A percentile compares a stretch with the other conserved stretches of the same genome.
phyloP scores from a whole-genome alignment of 139 green algal genomes.

The Auxenochlorella pyrenoidosa region DNA sequence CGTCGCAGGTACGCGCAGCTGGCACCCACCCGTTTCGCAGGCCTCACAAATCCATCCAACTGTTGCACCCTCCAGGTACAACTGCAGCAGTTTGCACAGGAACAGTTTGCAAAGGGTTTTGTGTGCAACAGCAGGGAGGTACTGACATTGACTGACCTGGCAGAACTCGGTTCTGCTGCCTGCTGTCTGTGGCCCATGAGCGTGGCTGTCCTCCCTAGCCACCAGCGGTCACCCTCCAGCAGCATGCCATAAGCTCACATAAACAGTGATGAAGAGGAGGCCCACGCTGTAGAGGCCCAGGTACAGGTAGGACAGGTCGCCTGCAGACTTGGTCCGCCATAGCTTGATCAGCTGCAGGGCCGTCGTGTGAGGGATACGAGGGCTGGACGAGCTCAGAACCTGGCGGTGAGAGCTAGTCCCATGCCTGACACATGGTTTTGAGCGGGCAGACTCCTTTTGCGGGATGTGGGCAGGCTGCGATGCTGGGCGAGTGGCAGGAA shows the following conservation, averaged over 20 bases:
- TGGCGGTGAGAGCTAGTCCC: too few relatives aligned
- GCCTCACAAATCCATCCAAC: constrained; percentile 14
- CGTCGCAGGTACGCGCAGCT: neutral
- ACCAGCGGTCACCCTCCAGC: too few relatives aligned
- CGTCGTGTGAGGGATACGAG: neutral
- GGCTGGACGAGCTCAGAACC: too few relatives aligned
- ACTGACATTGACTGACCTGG: too few relatives aligned
- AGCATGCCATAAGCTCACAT: neutral
- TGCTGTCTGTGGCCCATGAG: too few relatives aligned
- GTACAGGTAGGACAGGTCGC: constrained; percentile 11
- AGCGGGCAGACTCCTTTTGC: too few relatives aligned
- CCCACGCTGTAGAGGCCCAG: neutral
- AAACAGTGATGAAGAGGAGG: constrained; percentile 26
- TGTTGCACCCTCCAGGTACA: neutral
- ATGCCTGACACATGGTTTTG: too few relatives aligned
- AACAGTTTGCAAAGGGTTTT: neutral
- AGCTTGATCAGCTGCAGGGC: constrained; percentile 19
- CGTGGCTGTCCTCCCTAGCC: too few relatives aligned
- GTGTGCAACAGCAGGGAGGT: too few relatives aligned
- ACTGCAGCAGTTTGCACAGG: neutral
- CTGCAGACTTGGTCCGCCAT: constrained; percentile 17
- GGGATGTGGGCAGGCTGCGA: too few relatives aligned
- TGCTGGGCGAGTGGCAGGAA: too few relatives aligned
- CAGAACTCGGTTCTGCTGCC: too few relatives aligned
- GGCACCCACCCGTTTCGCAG: neutral